phyloP scores from a whole-genome alignment of 495 filamentous ascomycete genomes.

The Hypoxylon cercidicola region DNA sequence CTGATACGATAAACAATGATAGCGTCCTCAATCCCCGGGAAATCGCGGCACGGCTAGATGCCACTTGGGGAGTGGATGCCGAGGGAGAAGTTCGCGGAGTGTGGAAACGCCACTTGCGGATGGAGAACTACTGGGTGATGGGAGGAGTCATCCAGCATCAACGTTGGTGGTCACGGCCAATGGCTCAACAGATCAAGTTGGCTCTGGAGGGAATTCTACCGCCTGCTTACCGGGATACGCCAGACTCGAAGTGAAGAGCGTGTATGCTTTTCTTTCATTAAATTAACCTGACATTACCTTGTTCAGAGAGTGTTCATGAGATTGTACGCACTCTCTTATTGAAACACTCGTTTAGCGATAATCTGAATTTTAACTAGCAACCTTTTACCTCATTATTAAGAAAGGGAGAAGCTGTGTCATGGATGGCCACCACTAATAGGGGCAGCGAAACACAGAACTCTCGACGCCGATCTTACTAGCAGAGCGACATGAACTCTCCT shows the following conservation, averaged over 20 bases:
- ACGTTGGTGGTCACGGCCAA: constrained; percentile 40
- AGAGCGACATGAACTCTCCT: no score
- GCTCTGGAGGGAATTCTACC: constrained; percentile 41
- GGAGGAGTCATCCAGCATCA: constrained; percentile 42
- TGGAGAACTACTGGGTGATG: constrained; percentile 48
- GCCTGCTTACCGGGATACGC: constrained; percentile 35
- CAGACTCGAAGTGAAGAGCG: not conserved
- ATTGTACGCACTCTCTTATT: no score
- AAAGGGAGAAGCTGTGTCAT: no score
- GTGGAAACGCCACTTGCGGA: constrained; percentile 41
- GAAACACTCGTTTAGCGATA: no score
- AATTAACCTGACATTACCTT: no score
- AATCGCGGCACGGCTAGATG: constrained; percentile 44
- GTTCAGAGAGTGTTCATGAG: no score
- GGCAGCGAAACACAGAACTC: no score
- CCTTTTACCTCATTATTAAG: no score
- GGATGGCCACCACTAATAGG: no score
- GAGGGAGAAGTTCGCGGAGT: constrained; percentile 49
- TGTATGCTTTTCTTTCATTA: no score
- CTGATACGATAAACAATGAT: not conserved
- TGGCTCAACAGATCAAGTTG: constrained; percentile 50
- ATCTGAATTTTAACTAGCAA: no score
- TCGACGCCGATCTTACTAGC: no score
- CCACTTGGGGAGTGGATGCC: constrained; percentile 41
- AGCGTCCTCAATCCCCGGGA: constrained; percentile 29